Evolutionary conservation across 1,284 basidiomycete species (phyloP).

Genomic region (Rhodofomes roseus): DNA sequence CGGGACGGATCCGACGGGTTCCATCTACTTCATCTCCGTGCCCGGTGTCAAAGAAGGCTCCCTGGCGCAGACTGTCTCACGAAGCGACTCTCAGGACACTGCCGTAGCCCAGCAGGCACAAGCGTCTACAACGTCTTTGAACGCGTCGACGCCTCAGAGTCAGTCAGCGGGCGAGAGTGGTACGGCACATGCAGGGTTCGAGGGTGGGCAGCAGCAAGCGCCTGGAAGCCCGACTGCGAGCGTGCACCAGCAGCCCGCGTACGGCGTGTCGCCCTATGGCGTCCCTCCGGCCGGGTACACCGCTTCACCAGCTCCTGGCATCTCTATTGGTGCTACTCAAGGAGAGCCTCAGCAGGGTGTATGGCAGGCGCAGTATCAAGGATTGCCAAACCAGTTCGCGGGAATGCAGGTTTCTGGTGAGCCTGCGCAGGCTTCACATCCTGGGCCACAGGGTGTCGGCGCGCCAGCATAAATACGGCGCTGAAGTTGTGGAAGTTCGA

Average conservation of each 20-base stretch:
- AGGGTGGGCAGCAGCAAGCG: neutral
- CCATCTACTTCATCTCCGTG: conserved; percentile 72
- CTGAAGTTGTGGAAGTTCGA: neutral
- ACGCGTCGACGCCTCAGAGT: neutral
- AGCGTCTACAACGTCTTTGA: neutral
- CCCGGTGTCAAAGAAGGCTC: conserved; percentile 59
- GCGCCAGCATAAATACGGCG: conserved; percentile 16
- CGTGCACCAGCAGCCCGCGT: conserved; percentile 7
- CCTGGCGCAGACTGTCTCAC: conserved; percentile 10
- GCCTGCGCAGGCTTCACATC: conserved; percentile 15
- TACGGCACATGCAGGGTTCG: no score
- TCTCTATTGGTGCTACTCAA: conserved; percentile 6
- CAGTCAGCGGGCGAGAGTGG: neutral
- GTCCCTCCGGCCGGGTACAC: conserved; percentile 5
- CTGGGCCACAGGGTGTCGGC: conserved; percentile 24
- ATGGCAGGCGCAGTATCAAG: conserved; percentile 23
- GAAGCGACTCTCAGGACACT: conserved; percentile 13
- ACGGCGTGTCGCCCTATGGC: conserved; percentile 25
- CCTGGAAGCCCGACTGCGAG: neutral
- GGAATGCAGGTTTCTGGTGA: conserved; percentile 28
- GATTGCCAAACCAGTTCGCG: conserved; percentile 28
- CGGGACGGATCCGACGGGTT: conserved; percentile 62
- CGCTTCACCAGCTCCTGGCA: conserved; percentile 8
- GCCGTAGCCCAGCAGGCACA: neutral
- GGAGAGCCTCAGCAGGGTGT: conserved; percentile 14